These are phyloP conservation scores for Iris macrosiphon DNA, from an alignment of 106 monocot species.

Conservation along the genomic window DNA sequence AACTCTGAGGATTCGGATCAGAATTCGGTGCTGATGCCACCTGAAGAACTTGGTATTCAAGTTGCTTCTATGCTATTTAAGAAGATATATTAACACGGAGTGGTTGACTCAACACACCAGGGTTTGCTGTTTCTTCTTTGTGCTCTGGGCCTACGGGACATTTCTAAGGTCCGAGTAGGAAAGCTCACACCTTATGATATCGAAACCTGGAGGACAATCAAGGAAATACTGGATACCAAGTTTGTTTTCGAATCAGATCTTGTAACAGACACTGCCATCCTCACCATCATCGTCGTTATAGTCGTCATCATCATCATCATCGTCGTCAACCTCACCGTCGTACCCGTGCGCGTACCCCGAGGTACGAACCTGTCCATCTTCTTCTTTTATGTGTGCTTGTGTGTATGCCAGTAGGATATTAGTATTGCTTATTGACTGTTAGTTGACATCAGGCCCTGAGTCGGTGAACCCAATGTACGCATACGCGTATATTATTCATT, in stretches of 20 bases:
- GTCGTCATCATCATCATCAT: no score
- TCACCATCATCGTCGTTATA: no score
- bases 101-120: constrained; percentile 92
- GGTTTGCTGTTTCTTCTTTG: constrained; percentile 86
- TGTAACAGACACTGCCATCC: constrained; percentile 47
- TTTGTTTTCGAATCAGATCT: constrained; percentile 82
- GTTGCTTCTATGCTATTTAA: constrained; percentile 72
- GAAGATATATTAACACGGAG: constrained; percentile 83
- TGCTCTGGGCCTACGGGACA: constrained; percentile 81
- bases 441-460: no score
- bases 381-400: no score
- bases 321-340: no score
- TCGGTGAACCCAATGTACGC: no score
- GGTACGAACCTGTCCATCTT: no score
- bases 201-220: constrained; percentile 65
- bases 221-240: constrained; percentile 83
- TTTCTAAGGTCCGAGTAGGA: constrained; percentile 86
- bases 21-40: constrained; percentile 56
- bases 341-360: no score
- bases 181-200: constrained; percentile 76
- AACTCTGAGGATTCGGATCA: constrained; percentile 54
- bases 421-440: no score
- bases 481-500: no score
- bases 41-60: constrained; percentile 69
- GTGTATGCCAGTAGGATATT: no score